A percentile compares a stretch with the other conserved stretches of the same genome.
phyloP scores from a whole-genome alignment of 805 yeast species.

The Yarrowia yakushimensis region DNA sequence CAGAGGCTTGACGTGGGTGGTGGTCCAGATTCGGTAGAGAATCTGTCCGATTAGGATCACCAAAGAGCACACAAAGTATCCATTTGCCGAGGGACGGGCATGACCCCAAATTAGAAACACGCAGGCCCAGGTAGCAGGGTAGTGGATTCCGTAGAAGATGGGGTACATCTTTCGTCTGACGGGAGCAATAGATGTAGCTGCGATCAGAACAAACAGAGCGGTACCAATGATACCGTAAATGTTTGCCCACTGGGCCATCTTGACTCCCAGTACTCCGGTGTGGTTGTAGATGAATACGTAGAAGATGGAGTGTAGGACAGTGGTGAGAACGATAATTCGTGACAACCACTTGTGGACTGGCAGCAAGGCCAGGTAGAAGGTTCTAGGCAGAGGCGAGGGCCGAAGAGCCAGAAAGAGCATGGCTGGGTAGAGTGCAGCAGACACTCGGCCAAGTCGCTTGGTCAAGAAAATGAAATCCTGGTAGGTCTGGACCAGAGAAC shows the following conservation, averaged over 20 bases:
- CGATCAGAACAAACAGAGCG: slow-evolving; percentile 57
- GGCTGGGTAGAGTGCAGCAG: slow-evolving; percentile 74
- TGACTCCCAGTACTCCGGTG: slow-evolving; percentile 47
- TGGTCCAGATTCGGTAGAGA: slow-evolving; percentile 44
- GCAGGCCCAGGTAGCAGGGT: slow-evolving; percentile 70
- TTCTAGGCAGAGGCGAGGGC: slow-evolving; percentile 81
- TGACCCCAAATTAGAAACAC: slow-evolving; percentile 68
- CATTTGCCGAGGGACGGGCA: slow-evolving; percentile 71
- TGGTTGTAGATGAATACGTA: slow-evolving; percentile 45
- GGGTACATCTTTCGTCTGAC: slow-evolving; percentile 60
- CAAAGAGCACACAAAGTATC: slow-evolving; percentile 53
- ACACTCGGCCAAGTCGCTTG: slow-evolving; percentile 73
- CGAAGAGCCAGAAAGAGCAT: slow-evolving; percentile 67
- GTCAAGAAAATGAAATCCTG: slow-evolving; percentile 21
- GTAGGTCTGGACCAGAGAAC: slow-evolving; percentile 17
- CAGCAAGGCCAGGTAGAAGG: slow-evolving; percentile 64
- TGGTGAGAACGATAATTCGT: slow-evolving; percentile 64
- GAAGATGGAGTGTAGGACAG: slow-evolving; percentile 59
- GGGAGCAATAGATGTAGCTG: slow-evolving; percentile 61
- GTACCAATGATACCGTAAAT: slow-evolving; percentile 69
- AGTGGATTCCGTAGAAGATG: slow-evolving; percentile 67
- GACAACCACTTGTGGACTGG: slow-evolving; percentile 92
- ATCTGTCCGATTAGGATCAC: slow-evolving; percentile 58
- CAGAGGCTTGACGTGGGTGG: slow-evolving; percentile 29
- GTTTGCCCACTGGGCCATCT: slow-evolving; percentile 53